Evolutionary conservation across 2,329 filamentous ascomycete species (phyloP), one percentile per base, ranked within the genome.

Genomic region (Claviceps africana): DNA sequence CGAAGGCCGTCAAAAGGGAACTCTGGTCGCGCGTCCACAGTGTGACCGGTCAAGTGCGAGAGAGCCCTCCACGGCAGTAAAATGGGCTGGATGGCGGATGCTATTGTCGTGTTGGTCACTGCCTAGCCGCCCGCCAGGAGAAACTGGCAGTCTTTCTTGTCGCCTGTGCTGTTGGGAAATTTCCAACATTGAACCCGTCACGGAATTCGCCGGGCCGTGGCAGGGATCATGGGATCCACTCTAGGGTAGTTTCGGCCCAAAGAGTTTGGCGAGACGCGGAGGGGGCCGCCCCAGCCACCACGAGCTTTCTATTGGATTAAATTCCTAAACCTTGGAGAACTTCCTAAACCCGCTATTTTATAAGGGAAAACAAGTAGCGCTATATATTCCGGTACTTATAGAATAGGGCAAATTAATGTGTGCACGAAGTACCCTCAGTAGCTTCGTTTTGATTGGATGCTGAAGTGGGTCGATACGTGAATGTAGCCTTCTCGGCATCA

Each of bases 181-280:
- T 35, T 19, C 49, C 15, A 22, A 25, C 15, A n/a, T n/a, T n/a
- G n/a, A n/a, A n/a, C n/a, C 33, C 9, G 31, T 35, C 39, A 19
- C 53, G 53, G 53, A 50, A 50, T 33, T 45, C 47, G 50, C 47
- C 50, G 44, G 53, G 43, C 25, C 53, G 50, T 43, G 53, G 35
- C 33, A 21, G 15, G 42, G n/a, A 31, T 13, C 17, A 4, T 2
- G 25, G 9, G 39, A 22, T 8, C n/a, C 17, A 21, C 39, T 44
- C 19, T n/a, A 52, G 51, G 51, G 51, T 52, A 48, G 45, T 25
- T 17, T 15, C 33, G 13, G 13, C 13, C 8, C 2, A 17, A 31
- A 31, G 30, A 31, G 30, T 31, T 9, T 31, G 9, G 30, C 30
- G 30, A 31, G 30, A 31, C 30, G 4, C 30, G 30, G 30, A 31